Evolutionary conservation across 495 filamentous ascomycete genomes (phyloP), one percentile per base, ranked within the genome.

Genomic region (Thermochaetoides thermophila): DNA sequence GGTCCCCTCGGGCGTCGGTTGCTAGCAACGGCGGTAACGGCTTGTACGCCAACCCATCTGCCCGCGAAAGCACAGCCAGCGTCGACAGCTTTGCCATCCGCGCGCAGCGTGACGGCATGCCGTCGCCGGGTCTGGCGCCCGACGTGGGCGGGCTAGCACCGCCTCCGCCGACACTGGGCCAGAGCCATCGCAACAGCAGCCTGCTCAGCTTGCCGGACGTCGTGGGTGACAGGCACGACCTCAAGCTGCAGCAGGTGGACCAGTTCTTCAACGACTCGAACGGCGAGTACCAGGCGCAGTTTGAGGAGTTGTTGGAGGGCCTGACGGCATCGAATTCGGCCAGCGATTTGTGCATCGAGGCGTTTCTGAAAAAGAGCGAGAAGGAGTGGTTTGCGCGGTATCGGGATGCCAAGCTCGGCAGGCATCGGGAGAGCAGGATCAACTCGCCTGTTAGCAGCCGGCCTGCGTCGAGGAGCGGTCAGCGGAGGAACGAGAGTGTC

Each of bases 181-280:
- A 35, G 19, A 12, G 13, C 17, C 39, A 53, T 26, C 48, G 42
- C 34, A 59, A 53, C 46, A 53, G 44, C 49, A 53, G 48, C 35
- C 46, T 46, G 5, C 72, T 45, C 49, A 69, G 35, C 51, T 63
- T 68, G 27, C 60, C 67, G 19, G 68, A 67, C 1, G 65, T 79
- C 5, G 61, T 74, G 11, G 71, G 71, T 10, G 73, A 73, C 31
- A 63, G 69, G 39, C 71, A 69, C 17, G 71, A 80, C 38, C 70
- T 69, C 43, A 59, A 66, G 44, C 61, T 78, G 16, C 74, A 78
- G 39, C 68, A 75, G 38, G 69, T 77, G 12, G 68, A 76, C 38
- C 73, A 73, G 17, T 73, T 69, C 56, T 80, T 80, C 55, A 76
- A 68, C n/a, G 75, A 80, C 46, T 60, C 65, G 4, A 68, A 60